phyloP scores from a whole-genome alignment of 2,329 filamentous ascomycete genomes.

The Fusarium continuum region DNA sequence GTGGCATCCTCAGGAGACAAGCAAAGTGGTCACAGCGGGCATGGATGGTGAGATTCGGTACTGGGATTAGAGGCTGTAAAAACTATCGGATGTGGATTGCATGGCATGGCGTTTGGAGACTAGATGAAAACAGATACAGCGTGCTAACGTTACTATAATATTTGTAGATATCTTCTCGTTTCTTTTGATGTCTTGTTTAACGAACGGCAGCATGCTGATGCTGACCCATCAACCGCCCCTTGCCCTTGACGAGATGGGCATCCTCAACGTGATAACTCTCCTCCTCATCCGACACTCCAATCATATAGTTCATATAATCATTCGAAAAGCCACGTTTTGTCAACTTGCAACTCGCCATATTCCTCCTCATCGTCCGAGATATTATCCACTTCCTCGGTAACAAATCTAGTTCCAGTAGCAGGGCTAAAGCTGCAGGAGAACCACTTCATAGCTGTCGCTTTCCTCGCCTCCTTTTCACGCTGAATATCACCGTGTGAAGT shows the following conservation, averaged over 20 bases:
- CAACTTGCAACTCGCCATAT: slow-evolving; percentile 53
- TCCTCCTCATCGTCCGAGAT: slow-evolving; percentile 54
- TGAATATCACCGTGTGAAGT: slow-evolving; percentile 48
- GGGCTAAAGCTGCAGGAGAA: slow-evolving; percentile 59
- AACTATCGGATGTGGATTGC: slow-evolving; percentile 16
- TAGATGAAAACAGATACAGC: slow-evolving; percentile 21
- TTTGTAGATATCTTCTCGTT: background rate
- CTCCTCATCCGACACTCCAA: background rate
- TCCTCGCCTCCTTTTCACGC: slow-evolving; percentile 49
- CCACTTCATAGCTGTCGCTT: slow-evolving; percentile 55
- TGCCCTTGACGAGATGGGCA: background rate
- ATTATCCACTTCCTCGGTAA: slow-evolving; percentile 57
- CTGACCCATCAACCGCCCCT: slow-evolving; percentile 19
- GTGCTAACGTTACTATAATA: slow-evolving; percentile 1
- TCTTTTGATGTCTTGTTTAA: background rate
- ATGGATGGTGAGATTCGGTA: slow-evolving; percentile 89
- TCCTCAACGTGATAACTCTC: slow-evolving; percentile 11
- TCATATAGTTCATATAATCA: background rate
- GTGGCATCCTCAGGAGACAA: slow-evolving; percentile 98
- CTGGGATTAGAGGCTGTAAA: slow-evolving; percentile 76
- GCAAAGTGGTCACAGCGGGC: slow-evolving; percentile 90
- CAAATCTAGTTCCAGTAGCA: slow-evolving; percentile 52
- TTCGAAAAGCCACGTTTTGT: slow-evolving; percentile 33
- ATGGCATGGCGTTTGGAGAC: slow-evolving; percentile 42
- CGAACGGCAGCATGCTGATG: slow-evolving; percentile 10